A percentile compares a stretch with the other conserved stretches of the same genome.
Evolutionary conservation across 441 rosid species (phyloP).

Genomic region (Erodium moschatum): DNA sequence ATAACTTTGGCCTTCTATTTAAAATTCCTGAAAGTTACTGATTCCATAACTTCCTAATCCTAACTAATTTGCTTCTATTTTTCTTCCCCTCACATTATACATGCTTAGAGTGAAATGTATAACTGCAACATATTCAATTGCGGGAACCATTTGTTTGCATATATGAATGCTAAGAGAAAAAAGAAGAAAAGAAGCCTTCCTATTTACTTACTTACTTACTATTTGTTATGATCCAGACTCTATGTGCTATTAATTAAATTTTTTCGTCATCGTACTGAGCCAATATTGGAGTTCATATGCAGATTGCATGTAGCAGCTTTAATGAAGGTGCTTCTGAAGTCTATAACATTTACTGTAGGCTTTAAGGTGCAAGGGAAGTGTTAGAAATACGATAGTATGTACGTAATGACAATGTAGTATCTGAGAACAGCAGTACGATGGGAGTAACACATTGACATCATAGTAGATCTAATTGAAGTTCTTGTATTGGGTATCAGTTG

Average conservation of each 20-base stretch:
- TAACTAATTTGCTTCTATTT: neutral
- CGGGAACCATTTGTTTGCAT: neutral
- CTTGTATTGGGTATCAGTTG: no score
- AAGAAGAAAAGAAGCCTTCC: neutral
- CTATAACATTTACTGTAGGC: neutral
- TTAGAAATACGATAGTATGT: no score
- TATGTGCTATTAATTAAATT: neutral
- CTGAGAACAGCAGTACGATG: no score
- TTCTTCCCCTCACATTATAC: neutral
- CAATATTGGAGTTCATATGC: neutral
- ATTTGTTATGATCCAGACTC: neutral
- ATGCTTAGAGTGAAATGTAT: neutral
- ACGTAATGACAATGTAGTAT: neutral
- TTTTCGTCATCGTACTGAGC: neutral
- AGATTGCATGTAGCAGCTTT: neutral
- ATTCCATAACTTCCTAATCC: neutral
- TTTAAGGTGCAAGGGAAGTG: neutral
- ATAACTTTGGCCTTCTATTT: neutral
- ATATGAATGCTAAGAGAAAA: neutral
- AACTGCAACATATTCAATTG: neutral
- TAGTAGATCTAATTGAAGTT: no score
- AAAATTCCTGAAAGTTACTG: neutral
- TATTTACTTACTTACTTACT: no score
- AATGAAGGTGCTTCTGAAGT: neutral
- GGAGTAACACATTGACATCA: no score